These are phyloP conservation scores for Pichia sp. DNA, from an alignment of 1,139 yeast species.

Conservation along the genomic window DNA sequence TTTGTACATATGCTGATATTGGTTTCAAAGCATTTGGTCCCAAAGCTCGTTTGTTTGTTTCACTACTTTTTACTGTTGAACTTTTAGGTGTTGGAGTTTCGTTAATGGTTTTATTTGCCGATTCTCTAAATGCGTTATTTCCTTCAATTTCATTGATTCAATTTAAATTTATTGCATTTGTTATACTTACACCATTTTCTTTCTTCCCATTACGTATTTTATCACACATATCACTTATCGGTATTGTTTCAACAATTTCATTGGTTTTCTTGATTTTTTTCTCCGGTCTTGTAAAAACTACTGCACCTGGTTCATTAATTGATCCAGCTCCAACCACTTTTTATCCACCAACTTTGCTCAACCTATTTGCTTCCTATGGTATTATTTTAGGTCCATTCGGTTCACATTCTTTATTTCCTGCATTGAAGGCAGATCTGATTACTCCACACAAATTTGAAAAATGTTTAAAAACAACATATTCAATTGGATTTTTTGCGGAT, in stretches of 20 bases:
- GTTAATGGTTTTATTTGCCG: slow-evolving; percentile 49
- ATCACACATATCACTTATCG: slow-evolving; percentile 43
- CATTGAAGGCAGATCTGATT: slow-evolving; percentile 51
- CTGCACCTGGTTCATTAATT: slow-evolving; percentile 44
- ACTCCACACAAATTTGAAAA: slow-evolving; percentile 36
- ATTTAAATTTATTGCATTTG: slow-evolving; percentile 39
- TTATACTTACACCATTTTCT: slow-evolving; percentile 37
- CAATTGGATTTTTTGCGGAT: slow-evolving; percentile 46
- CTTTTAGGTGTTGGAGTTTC: slow-evolving; percentile 53
- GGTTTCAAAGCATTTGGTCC: slow-evolving; percentile 33
- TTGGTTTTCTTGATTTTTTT: slow-evolving; percentile 34
- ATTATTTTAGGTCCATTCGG: slow-evolving; percentile 59
- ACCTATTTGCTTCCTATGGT: slow-evolving; percentile 46
- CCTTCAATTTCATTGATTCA: slow-evolving; percentile 31
- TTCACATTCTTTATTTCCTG: slow-evolving; percentile 58
- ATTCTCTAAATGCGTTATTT: slow-evolving; percentile 41
- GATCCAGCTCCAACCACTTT: slow-evolving; percentile 36
- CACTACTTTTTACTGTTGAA: slow-evolving; percentile 62
- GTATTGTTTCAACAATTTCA: slow-evolving; percentile 42
- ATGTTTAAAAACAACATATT: slow-evolving; percentile 32
- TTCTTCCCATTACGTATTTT: slow-evolving; percentile 44
- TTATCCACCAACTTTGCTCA: slow-evolving; percentile 39
- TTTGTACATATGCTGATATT: slow-evolving; percentile 83
- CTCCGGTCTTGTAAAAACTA: slow-evolving; percentile 39
- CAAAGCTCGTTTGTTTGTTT: slow-evolving; percentile 56